Base-by-base conservation (phyloP, 495 filamentous ascomycete genomes). In the Aspergillus funiculosus region DNA sequence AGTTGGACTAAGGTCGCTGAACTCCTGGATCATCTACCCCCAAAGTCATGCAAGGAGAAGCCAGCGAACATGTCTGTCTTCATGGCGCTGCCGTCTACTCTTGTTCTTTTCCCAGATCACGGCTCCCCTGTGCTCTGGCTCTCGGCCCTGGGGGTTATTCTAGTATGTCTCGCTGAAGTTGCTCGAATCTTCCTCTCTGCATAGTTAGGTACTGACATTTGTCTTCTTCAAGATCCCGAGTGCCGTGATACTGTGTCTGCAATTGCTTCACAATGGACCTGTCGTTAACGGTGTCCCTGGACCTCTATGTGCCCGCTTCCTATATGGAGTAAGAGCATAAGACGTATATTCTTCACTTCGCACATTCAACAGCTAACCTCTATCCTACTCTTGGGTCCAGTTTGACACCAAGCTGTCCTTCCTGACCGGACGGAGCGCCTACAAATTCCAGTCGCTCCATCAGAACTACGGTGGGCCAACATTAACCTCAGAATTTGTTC, bases 321-420 rank as follows among this genome's bases (percentile, higher is more conserved):
- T 54, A 11, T 51, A 40, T 13, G 58, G 58, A 29, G 58, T 60
- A 49, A 26, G 51, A n/a, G n/a, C n/a, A n/a, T n/a, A n/a, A n/a
- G n/a, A n/a, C n/a, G n/a, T n/a, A n/a, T n/a, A n/a, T n/a, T n/a
- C n/a, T n/a, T n/a, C 19, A 9, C n/a, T 13, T 18, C 6, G 31
- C 31, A 34, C 14, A 2, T 17, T 36, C 14, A 5, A 7, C n/a
- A 2, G 3, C 32, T 36, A 36, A 31, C n/a, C 11, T 1, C 14
- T 21, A n/a, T n/a, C n/a, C n/a, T n/a, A n/a, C n/a, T n/a, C n/a
- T n/a, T 5, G 1, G 6, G 9, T n/a, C 5, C 17, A 60, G 58
- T 19, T 51, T 21, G 51, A 34, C 18, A 54, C 58, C 25, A 60
- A 60, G 29, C 31, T 52, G 0, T 38, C 45, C 20, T 57, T 60